Evolutionary conservation across 73 alveolate genomes (phyloP).

Genomic region (Durusdinium trenchii): DNA sequence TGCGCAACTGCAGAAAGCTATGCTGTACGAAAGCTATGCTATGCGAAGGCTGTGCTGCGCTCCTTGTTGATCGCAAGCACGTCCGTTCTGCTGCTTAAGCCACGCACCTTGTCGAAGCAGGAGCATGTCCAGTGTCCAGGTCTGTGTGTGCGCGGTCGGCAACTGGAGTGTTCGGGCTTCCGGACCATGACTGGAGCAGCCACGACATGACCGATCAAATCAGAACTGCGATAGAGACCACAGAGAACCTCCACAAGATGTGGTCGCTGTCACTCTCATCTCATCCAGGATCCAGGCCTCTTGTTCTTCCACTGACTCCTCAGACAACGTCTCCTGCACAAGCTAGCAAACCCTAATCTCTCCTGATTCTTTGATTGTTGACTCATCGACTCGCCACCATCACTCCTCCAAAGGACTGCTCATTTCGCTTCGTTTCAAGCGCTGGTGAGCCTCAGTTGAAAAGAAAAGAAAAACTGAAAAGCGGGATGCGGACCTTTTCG

Average conservation of each 20-base stretch:
- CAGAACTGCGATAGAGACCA: conserved; percentile 71
- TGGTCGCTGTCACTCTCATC: neutral
- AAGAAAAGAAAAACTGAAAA: neutral
- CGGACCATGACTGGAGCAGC: conserved; percentile 66
- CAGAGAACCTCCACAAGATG: conserved; percentile 60
- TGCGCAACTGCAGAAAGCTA: neutral
- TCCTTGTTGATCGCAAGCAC: conserved; percentile 86
- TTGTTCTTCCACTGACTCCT: neutral
- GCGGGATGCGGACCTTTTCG: neutral
- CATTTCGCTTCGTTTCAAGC: conserved; percentile 43
- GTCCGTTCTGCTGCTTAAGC: conserved; percentile 82
- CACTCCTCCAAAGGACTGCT: neutral
- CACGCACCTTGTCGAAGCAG: conserved; percentile 48
- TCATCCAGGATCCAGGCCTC: neutral
- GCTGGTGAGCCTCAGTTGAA: neutral
- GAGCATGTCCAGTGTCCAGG: neutral
- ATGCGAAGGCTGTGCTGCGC: neutral
- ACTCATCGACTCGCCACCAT: neutral
- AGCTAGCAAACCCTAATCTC: neutral
- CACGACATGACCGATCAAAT: conserved; percentile 65
- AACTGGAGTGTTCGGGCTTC: no score
- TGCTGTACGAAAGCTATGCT: neutral
- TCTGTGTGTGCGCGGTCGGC: neutral
- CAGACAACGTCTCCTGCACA: neutral
- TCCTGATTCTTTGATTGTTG: neutral